phyloP scores from a whole-genome alignment of 805 yeast genomes.

The Wickerhamiella brachini region DNA sequence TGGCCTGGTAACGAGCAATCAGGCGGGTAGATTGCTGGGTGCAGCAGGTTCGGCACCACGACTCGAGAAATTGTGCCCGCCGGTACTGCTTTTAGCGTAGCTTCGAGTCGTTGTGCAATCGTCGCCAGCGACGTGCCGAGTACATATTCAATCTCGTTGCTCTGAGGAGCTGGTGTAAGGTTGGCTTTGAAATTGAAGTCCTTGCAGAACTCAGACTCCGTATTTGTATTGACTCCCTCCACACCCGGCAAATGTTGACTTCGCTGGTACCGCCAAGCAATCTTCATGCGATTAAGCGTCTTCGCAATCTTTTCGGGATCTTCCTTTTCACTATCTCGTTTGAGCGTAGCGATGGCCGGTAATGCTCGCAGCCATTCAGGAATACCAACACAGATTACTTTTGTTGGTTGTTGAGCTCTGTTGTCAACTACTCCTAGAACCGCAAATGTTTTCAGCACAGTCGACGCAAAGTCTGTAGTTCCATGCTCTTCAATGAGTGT shows the following conservation, averaged over 20 bases:
- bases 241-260: conserved; percentile 14
- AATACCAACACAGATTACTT: conserved; percentile 14
- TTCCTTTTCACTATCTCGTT: conserved; percentile 52
- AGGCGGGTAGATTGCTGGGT: conserved; percentile 62
- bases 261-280: conserved; percentile 87
- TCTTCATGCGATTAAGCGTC: conserved; percentile 39
- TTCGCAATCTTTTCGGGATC: conserved; percentile 29
- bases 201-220: conserved; percentile 17
- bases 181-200: conserved; percentile 11
- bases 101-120: conserved; percentile 31
- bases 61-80: conserved; percentile 42
- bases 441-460: conserved; percentile 52
- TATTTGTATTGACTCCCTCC: conserved; percentile 6
- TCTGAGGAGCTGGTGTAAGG: conserved; percentile 13
- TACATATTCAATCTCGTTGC: conserved; percentile 12
- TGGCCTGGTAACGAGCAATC: conserved; percentile 31
- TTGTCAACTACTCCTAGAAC: conserved; percentile 56
- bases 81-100: conserved; percentile 24
- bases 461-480: conserved; percentile 73
- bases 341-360: conserved; percentile 47
- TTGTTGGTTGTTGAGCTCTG: conserved; percentile 31
- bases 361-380: conserved; percentile 14
- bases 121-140: conserved; percentile 13
- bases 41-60: conserved; percentile 61
- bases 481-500: conserved; percentile 70